These are phyloP conservation scores for Podospora didyma DNA, from an alignment of 495 filamentous ascomycete genomes.

Conservation along the genomic window DNA sequence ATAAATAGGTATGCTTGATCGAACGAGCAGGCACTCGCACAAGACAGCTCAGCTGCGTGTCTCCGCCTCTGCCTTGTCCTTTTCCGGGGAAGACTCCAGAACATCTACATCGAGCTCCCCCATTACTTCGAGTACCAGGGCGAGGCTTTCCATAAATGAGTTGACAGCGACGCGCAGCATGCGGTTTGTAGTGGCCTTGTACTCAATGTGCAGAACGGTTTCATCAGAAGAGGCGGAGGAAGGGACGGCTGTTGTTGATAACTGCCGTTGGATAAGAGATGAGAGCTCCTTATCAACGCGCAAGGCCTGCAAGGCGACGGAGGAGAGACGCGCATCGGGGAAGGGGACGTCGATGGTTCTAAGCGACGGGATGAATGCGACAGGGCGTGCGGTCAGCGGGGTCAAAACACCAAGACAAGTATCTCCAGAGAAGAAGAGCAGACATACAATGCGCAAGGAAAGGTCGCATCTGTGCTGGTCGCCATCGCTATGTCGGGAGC, in stretches of 20 bases:
- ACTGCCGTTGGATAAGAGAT: constrained; percentile 66
- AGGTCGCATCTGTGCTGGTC: constrained; percentile 23
- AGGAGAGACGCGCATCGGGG: constrained; percentile 74
- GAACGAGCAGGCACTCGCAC: no score
- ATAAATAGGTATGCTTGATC: no score
- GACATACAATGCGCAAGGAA: constrained; percentile 67
- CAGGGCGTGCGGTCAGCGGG: neutral
- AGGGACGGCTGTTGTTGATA: constrained; percentile 49
- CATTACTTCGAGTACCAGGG: constrained; percentile 80
- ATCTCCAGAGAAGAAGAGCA: no score
- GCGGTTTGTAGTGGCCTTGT: constrained; percentile 86
- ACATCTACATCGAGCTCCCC: constrained; percentile 86
- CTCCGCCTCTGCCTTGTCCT: no score
- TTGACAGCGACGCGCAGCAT: constrained; percentile 98
- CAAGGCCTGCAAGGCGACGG: constrained; percentile 68
- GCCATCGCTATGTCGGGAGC: constrained; percentile 10
- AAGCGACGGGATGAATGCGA: neutral
- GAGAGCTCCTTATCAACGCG: constrained; percentile 88
- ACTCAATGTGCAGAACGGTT: constrained; percentile 67
- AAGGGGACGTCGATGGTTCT: constrained; percentile 82
- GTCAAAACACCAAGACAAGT: neutral
- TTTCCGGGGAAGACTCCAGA: constrained; percentile 36
- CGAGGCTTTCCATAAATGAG: constrained; percentile 91
- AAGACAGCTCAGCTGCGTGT: no score
- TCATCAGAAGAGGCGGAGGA: constrained; percentile 31